Base-by-base conservation (phyloP, 257 asterid species). In the Solanum neorickii region DNA sequence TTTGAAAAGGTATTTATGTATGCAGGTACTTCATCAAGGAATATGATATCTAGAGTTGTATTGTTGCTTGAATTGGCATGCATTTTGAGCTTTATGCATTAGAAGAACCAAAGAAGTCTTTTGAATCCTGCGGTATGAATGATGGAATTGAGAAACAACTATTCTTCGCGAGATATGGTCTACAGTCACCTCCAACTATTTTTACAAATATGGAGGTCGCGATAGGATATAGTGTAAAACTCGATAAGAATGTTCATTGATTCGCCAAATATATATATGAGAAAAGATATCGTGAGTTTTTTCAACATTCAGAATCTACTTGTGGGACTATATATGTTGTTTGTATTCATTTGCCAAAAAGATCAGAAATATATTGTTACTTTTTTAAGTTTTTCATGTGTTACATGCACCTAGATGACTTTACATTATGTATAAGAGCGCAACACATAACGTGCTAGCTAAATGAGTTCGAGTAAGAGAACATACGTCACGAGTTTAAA, bases 21-120 rank as follows among this genome's bases (percentile, higher is more conserved):
- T 84, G 91, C 91, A 91, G 92, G 91, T 42, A 65, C 88, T 76
- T 89, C 95, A 20, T 78, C 90, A 23, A 52, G 29, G 12, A 83
- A 37, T 86, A 91, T 37, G 86, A 83, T 85, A 69, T 83, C 86
- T 44, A 87, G 33, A 60, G 68, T 52, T 12, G 12, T 75, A 72
- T 7, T 86, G 66, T 83, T 89, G 86, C 91, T 91, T n/a, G 93
- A 91, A 68, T 47, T 83, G 27, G 86, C 84, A 5, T 82, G 35
- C 73, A 73, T 86, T 87, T 83, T 87, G 88, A 88, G 37, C 85
- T 56, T 88, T 66, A 49, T 87, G 35, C 84, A 82, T 21, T 62
- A 80, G 85, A 29, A 78, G 37, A 33, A 60, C 25, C 46, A 41
- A 62, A 42, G 59, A 60, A 41, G 15, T 5, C 12, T 83, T 62